Evolutionary conservation across 805 yeast genomes (phyloP).

Genomic region (Candida ovalis): DNA sequence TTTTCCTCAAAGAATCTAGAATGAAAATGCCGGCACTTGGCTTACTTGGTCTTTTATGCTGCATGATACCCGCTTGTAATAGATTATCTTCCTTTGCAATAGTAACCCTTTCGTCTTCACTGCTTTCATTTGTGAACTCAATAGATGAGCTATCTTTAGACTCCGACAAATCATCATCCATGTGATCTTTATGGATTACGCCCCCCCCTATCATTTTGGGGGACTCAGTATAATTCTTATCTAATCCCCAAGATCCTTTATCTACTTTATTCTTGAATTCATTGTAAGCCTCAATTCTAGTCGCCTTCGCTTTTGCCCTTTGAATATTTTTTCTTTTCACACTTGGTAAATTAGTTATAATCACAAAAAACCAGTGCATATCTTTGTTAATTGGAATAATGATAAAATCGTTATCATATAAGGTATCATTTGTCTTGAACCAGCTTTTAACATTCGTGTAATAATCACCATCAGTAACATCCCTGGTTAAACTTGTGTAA

Average conservation of each 20-base stretch:
- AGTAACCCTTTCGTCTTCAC: not conserved
- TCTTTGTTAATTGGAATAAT: slow-evolving; percentile 79
- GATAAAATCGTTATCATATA: slow-evolving; percentile 54
- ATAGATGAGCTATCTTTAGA: not conserved
- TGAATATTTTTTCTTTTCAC: slow-evolving; percentile 11
- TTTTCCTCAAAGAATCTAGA: slow-evolving; percentile 72
- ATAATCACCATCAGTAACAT: slow-evolving; percentile 27
- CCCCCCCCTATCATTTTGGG: not conserved
- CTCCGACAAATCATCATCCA: not conserved
- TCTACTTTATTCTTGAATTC: slow-evolving; percentile 2
- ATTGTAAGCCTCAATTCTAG: not conserved
- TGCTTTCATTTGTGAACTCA: not conserved
- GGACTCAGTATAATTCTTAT: not conserved
- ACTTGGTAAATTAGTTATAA: slow-evolving; percentile 53
- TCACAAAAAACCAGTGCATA: slow-evolving; percentile 84
- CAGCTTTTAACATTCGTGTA: slow-evolving; percentile 71
- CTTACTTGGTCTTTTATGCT: slow-evolving; percentile 3
- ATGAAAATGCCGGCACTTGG: slow-evolving; percentile 45
- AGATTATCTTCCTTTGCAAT: not conserved
- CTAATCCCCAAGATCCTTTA: not conserved
- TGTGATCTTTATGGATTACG: not conserved
- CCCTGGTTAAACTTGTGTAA: slow-evolving; percentile 55
- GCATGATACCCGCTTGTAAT: not conserved
- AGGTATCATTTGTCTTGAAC: slow-evolving; percentile 62
- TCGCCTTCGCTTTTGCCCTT: not conserved